These are phyloP conservation scores for Yamadazyma laniorum DNA, from an alignment of 805 yeast genomes.

Conservation along the genomic window DNA sequence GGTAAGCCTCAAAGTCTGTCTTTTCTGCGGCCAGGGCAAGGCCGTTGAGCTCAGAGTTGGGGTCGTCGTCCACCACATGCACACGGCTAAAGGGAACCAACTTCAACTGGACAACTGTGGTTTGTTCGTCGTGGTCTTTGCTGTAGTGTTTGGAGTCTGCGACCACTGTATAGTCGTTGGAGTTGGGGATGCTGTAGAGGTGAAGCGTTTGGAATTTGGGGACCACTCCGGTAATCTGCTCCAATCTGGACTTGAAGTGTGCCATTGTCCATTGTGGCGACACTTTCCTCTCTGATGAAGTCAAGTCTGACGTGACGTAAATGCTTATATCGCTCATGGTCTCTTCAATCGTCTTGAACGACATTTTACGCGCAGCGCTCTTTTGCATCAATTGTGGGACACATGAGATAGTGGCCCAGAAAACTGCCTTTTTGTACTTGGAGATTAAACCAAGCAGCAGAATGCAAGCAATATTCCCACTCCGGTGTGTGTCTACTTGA, in stretches of 20 bases:
- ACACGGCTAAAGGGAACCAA: constrained; percentile 46
- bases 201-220: constrained; percentile 53
- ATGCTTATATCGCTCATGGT: constrained; percentile 46
- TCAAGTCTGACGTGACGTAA: constrained; percentile 60
- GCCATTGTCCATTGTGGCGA: constrained; percentile 60
- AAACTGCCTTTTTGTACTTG: no score
- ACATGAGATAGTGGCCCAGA: no score
- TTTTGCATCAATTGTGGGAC: no score
- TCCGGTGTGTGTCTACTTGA: no score
- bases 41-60: constrained; percentile 44
- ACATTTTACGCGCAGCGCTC: not conserved
- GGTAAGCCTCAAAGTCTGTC: constrained; percentile 23
- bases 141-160: constrained; percentile 16
- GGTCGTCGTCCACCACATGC: constrained; percentile 57
- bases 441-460: no score
- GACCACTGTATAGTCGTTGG: constrained; percentile 22
- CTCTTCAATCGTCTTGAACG: no score
- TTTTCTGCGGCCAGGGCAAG: constrained; percentile 22
- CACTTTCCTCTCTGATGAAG: constrained; percentile 67
- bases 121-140: constrained; percentile 12
- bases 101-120: constrained; percentile 18
- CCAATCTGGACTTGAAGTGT: constrained; percentile 54
- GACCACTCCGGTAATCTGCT: constrained; percentile 72
- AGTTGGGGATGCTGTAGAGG: constrained; percentile 40
- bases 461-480: no score